Conservation (phyloP, 176 grass and related monocot genomes). For the Neostapfia colusana region DNA sequence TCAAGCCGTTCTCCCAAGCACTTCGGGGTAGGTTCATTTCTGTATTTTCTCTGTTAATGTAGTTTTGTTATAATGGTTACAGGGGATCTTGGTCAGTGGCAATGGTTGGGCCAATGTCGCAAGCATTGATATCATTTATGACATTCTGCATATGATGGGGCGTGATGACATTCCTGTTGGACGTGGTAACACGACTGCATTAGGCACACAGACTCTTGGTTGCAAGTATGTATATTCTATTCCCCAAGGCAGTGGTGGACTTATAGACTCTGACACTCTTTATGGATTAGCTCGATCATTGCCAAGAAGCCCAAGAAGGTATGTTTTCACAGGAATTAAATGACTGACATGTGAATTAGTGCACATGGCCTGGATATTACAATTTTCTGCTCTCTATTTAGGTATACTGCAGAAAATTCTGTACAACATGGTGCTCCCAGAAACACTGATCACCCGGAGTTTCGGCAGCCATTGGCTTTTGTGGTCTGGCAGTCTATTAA, state of each 20-base stretch:
- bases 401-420: constrained; percentile 84
- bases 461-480: constrained; percentile 72
- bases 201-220: constrained; percentile 57
- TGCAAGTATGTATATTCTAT: constrained; percentile 72
- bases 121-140: constrained; percentile 78
- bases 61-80: constrained; percentile 23
- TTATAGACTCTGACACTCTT: constrained; percentile 82
- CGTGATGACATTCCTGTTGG: constrained; percentile 89
- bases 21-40: too few relatives aligned
- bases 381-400: constrained; percentile 29
- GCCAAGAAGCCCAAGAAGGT: constrained; percentile 91
- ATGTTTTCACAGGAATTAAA: constrained; percentile 35
- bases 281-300: constrained; percentile 68
- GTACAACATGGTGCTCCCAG: constrained; percentile 68
- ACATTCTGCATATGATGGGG: constrained; percentile 92
- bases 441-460: constrained; percentile 69
- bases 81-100: constrained; percentile 75
- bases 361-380: neutral
- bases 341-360: constrained; percentile 18
- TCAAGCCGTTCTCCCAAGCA: too few relatives aligned
- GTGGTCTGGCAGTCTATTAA: constrained; percentile 80
- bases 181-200: constrained; percentile 64
- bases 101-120: constrained; percentile 86
- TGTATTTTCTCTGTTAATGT: neutral
- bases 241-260: constrained; percentile 72